Base-by-base conservation (phyloP, 768 basidiomycete species). In the Sporobolomyces phaffii region DNA sequence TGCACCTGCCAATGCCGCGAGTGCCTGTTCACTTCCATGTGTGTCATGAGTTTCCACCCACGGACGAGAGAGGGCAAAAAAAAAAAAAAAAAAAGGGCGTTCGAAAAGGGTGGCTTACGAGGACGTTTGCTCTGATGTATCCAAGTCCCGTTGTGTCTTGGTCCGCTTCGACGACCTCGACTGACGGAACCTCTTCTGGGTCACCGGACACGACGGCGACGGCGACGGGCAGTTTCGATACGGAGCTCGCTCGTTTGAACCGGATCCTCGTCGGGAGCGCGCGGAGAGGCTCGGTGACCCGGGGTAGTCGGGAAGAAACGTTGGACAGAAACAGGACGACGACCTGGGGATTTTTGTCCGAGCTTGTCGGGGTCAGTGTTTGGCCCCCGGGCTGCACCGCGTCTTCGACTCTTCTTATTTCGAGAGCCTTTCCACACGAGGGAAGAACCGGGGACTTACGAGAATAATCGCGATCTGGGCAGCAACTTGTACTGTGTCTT, bases 161-260 rank as follows among this genome's bases (percentile, higher is more conserved):
- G n/a, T n/a, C n/a, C n/a, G n/a, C n/a, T n/a, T n/a, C n/a, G n/a
- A n/a, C n/a, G n/a, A n/a, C n/a, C n/a, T n/a, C n/a, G n/a, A n/a
- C n/a, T n/a, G n/a, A n/a, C n/a, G n/a, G n/a, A n/a, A n/a, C n/a
- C n/a, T n/a, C 22, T 22, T 38, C 36, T 20, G 3, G 5, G 8
- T 9, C 22, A 3, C 5, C 34, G 22, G 36, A 4, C 14, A 24
- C 52, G 8, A n/a, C 26, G 10, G 8, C 24, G 29, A 28, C 52
- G 15, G 22, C 31, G 20, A 54, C 38, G 20, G 52, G 52, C 13
- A 54, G 24, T 24, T 54, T 54, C 22, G 52, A 54, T 34, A 54
- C 40, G 20, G 52, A 54, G 26, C 52, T 54, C 36, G 36, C 36
- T 40, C 52, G 11, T 18, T 54, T 54, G 52, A 54, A 54, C 20